Evolutionary conservation across 257 asterid genomes (phyloP).

Genomic region (Penstemon barbatus): DNA sequence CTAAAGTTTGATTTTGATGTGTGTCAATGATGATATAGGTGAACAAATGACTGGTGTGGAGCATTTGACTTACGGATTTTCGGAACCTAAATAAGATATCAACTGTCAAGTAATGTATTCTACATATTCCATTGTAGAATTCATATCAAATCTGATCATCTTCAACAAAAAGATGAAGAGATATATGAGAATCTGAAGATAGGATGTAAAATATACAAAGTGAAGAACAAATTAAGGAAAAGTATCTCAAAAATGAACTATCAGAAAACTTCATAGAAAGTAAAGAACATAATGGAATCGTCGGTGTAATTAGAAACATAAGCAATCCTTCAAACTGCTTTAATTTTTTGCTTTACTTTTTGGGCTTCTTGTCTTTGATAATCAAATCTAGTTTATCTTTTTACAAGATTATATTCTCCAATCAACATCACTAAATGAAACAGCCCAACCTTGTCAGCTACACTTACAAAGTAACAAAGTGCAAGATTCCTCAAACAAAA

Average conservation of each 20-base stretch:
- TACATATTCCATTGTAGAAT: background rate
- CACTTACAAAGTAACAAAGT: conserved; percentile 22
- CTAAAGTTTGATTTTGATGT: background rate
- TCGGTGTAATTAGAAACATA: background rate
- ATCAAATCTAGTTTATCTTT: conserved; percentile 29
- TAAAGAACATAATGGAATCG: too few relatives aligned
- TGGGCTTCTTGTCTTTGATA: conserved; percentile 31
- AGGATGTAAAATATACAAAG: conserved; percentile 9
- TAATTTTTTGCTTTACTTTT: conserved; percentile 42
- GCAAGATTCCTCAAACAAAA: conserved; percentile 22
- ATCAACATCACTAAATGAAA: conserved; percentile 33
- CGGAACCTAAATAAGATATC: background rate
- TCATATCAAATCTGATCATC: background rate
- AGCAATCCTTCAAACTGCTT: conserved; percentile 37
- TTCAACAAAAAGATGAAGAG: background rate
- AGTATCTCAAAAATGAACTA: conserved; percentile 42
- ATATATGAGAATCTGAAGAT: conserved; percentile 23
- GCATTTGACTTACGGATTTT: background rate
- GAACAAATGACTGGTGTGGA: too few relatives aligned
- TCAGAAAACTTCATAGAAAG: conserved; percentile 25
- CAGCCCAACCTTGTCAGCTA: conserved; percentile 31
- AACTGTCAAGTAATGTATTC: conserved; percentile 1
- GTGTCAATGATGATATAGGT: background rate
- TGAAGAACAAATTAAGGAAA: conserved; percentile 29
- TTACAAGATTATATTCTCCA: conserved; percentile 38